Base-by-base conservation (phyloP, 805 yeast species). In the Jamesozyma jinghongensis region DNA sequence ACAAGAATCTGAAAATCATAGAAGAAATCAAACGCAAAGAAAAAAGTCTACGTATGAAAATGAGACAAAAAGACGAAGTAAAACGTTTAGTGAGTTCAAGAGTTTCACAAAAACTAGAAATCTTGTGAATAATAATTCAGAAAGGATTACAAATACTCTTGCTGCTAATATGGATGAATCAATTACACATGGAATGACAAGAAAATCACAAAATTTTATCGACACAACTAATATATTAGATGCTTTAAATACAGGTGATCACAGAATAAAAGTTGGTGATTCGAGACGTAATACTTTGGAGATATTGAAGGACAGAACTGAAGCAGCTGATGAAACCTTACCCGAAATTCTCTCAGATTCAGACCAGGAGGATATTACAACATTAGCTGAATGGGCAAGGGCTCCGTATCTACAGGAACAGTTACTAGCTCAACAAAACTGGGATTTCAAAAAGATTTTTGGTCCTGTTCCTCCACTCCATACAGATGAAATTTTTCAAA, bases 381-480 rank as follows among this genome's bases (percentile, higher is more conserved):
- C 71, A 13, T 58, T 77, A 33, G 70, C 70, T 32, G 71, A 71
- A 32, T 79, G 85, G 85, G 85, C 84, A 3, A 65, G 69, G 41
- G 70, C 81, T 2, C 80, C 83, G 4, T 73, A 70, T 43, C 56
- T 79, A 39, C 67, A 69, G 33, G 63, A 66, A 25, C 63, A 69
- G 28, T 60, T 78, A 30, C 46, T 61, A 19, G 53, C 60, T 18
- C 73, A 70, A 44, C 81, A 77, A 53, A 57, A 55, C 22, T 63
- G 80, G 45, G 80, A 85, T 52, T 88, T 92, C 0, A 76, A 70
- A 45, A 56, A 68, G 16, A 73, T 85, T 1, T 85, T 86, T 63
- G 95, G 94, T 0, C 80, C 83, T 5, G 73, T 82, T 26, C 81
- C 83, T 0, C 78, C 78, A 2, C 63, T 83, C 43, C 73, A 77